Conservation (phyloP, 768 basidiomycete genomes). For the Udeniomyces megalosporus region DNA sequence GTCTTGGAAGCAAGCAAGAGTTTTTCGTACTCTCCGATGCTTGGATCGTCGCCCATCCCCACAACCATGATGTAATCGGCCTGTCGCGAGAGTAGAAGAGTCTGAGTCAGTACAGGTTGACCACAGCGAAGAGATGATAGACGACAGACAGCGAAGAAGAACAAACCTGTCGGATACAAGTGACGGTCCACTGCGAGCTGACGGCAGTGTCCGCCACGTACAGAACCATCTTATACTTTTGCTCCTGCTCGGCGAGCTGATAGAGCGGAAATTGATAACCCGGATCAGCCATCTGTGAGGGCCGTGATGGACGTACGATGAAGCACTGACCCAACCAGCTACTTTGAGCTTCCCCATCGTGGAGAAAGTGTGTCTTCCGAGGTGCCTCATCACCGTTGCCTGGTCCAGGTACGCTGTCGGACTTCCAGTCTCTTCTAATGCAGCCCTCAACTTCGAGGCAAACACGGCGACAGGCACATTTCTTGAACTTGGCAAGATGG, state of each 20-base stretch:
- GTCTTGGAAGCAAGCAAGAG: slow-evolving; percentile 89
- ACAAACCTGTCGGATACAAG: slow-evolving; percentile 78
- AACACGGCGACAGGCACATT: slow-evolving; percentile 80
- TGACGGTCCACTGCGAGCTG: slow-evolving; percentile 92
- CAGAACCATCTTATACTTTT: slow-evolving; percentile 78
- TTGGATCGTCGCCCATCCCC: slow-evolving; percentile 74
- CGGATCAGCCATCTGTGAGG: not conserved
- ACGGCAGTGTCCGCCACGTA: slow-evolving; percentile 88
- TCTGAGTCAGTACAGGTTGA: not conserved
- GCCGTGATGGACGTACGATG: not conserved
- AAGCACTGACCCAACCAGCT: slow-evolving; percentile 48
- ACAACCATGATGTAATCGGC: slow-evolving; percentile 66
- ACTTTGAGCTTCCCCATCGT: slow-evolving; percentile 95
- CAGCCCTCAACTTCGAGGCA: slow-evolving; percentile 69
- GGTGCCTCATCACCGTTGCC: slow-evolving; percentile 73
- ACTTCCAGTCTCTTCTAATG: slow-evolving; percentile 84
- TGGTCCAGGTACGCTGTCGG: slow-evolving; percentile 86
- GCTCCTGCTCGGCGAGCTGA: slow-evolving; percentile 71
- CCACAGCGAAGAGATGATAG: not conserved
- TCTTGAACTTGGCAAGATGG: slow-evolving; percentile 70
- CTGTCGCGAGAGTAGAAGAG: slow-evolving; percentile 29
- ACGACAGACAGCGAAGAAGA: too few relatives aligned
- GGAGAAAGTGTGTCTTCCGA: slow-evolving; percentile 89
- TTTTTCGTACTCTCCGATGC: slow-evolving; percentile 64
- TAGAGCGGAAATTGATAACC: not conserved